Conservation (phyloP, 306 rosid genomes). For the Senna tora region DNA sequence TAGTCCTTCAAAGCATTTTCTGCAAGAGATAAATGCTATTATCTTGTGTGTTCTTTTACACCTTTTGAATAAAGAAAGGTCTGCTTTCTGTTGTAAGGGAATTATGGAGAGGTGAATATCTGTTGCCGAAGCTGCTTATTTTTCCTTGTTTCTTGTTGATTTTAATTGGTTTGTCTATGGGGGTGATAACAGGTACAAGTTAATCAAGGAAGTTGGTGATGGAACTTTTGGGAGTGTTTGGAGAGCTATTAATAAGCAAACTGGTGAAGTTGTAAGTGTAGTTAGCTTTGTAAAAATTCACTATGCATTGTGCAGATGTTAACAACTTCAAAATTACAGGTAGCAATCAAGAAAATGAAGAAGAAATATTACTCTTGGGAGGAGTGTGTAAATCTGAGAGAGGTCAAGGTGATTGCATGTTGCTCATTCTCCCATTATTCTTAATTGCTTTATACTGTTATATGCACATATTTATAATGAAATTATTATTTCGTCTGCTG, state of each 20-base stretch:
- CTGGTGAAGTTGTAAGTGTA: slow-evolving; percentile 93
- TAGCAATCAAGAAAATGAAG: slow-evolving; percentile 97
- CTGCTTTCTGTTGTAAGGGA: slow-evolving; percentile 53
- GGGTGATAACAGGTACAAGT: slow-evolving; percentile 61
- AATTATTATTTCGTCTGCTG: background rate
- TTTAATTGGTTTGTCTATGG: background rate
- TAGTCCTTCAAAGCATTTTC: slow-evolving; percentile 49
- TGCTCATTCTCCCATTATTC: slow-evolving; percentile 7
- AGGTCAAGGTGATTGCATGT: slow-evolving; percentile 75
- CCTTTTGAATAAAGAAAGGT: slow-evolving; percentile 70
- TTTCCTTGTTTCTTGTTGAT: background rate
- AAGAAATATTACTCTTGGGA: slow-evolving; percentile 95
- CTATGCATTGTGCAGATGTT: background rate
- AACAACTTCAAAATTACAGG: slow-evolving; percentile 52
- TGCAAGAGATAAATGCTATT: slow-evolving; percentile 69
- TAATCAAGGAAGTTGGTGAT: slow-evolving; percentile 99
- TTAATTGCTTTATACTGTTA: background rate
- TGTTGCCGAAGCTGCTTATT: slow-evolving; percentile 8
- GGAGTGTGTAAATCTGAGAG: slow-evolving; percentile 93
- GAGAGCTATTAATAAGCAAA: slow-evolving; percentile 89
- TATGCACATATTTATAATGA: background rate
- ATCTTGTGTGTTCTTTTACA: slow-evolving; percentile 57
- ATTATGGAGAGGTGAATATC: slow-evolving; percentile 89
- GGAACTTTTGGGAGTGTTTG: slow-evolving; percentile 98
- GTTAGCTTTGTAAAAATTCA: slow-evolving; percentile 10